Base-by-base conservation (phyloP, 805 yeast genomes). In the Alloascoidea africana region DNA sequence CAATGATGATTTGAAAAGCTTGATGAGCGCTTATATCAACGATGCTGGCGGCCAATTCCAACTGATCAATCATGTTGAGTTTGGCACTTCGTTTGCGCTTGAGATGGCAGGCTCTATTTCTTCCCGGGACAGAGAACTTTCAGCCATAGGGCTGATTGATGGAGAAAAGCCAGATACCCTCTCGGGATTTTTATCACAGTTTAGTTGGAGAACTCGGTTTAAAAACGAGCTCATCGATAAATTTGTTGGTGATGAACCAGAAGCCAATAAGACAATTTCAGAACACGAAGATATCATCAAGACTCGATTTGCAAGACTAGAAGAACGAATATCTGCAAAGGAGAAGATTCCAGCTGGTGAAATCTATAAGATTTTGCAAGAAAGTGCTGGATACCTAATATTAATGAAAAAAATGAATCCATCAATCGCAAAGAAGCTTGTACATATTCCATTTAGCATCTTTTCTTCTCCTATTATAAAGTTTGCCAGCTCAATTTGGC, bases 41-140 rank as follows among this genome's bases (percentile, higher is more conserved):
- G 66, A 62, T 18, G 46, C 59, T 45, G 30, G 30, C n/a, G 59
- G 63, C 17, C 54, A 50, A 14, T 41, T 53, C 47, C 39, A 59
- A 47, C 43, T 57, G 49, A 44, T 51, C 53, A 45, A 66, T 54
- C 47, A 60, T 47, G 68, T 82, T 33, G 77, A 81, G 40, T 76
- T 69, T 49, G 97, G 97, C 39, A 78, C 86, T 36, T 77, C 94
- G 0, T 83, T 89, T 64, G 97, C 98, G 0, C 60, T 87, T 41
- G 91, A 83, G 45, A 70, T 85, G 76, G 94, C 94, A 1, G 85
- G 91, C 3, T 54, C 70, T 3, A 68, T 84, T 8, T 58, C 76
- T n/a, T 65, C 76, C 14, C 65, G 65, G 18, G 93, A 84, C 47
- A 60, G 76, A 34, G 91, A 81, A 47, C 54, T 77, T 18, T 66